Percentiles rank a stretch among this genome's conserved stretches.
These are phyloP conservation scores for Epichloe sp. DNA, from an alignment of 2,329 filamentous ascomycete species.

Conservation along the genomic window DNA sequence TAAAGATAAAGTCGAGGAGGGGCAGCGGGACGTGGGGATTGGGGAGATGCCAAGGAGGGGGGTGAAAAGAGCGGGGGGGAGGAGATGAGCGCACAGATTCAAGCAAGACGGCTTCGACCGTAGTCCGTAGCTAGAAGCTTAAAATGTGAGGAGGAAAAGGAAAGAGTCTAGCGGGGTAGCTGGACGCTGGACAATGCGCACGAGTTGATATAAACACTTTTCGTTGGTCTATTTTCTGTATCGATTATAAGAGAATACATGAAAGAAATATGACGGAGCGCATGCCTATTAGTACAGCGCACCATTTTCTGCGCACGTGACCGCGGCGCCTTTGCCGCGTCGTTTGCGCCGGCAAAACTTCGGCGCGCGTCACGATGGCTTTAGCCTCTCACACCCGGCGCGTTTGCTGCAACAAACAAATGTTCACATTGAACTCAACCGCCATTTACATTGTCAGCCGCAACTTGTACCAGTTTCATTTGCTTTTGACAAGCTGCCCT, in stretches of 20 bases:
- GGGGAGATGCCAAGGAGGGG: not conserved
- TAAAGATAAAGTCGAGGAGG: constrained; percentile 1
- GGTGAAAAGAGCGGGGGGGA: too few species aligned
- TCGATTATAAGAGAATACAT: too few species aligned
- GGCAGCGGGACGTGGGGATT: not conserved
- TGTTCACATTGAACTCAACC: not conserved
- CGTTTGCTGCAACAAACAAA: not conserved
- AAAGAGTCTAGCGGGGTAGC: too few species aligned
- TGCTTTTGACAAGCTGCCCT: not conserved
- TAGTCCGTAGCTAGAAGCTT: too few species aligned
- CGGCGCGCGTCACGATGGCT: constrained; percentile 19
- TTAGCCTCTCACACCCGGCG: not conserved
- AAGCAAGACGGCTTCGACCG: too few species aligned
- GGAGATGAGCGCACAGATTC: too few species aligned
- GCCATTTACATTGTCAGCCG: not conserved
- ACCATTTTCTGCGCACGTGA: not conserved
- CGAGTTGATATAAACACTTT: too few species aligned
- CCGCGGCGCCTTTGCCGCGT: not conserved
- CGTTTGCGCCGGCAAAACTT: constrained; percentile 23
- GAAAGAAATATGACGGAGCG: too few species aligned
- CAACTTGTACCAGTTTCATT: not conserved
- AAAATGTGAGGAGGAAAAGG: too few species aligned
- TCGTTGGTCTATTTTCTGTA: too few species aligned
- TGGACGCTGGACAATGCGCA: too few species aligned
- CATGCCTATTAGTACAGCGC: too few species aligned